Evolutionary conservation across 2,329 filamentous ascomycete species (phyloP), one percentile per base, ranked within the genome.

Genomic region (Venturia carpophila): DNA sequence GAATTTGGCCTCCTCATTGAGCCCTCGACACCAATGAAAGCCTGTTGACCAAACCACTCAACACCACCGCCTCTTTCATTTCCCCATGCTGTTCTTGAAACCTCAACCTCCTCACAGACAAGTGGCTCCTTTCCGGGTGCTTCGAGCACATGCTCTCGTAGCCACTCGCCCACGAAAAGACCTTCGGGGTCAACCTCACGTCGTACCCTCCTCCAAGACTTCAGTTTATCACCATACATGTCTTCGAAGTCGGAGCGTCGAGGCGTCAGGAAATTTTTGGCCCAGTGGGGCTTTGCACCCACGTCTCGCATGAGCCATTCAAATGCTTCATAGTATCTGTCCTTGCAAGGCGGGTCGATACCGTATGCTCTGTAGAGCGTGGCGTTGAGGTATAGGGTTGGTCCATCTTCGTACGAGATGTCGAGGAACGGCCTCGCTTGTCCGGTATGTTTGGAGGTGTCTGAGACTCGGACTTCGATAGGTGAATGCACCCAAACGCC

Each of bases 151-250:
- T 85, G 84, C 63, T 88, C 83, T 37, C 89, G 82, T 75, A 97
- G 91, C 93, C 93, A 99, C 61, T 92, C 87, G 1, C 93, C 93
- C 17, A 93, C 81, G 76, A 96, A 96, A 83, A 96, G 88, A 65
- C 91, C 91, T 67, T 92, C 85, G 0, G 89, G 88, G 72, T 96
- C 91, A 42, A 84, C 86, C 63, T 85, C 80, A 66, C 88, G 81
- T 64, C 92, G 82, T 7, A 95, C 81, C 37, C 80, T 78, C 49
- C 88, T 79, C 83, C 88, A 96, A 60, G 83, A 77, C 21, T 80
- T 76, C 66, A 95, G 79, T 60, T 87, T 79, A n/a, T 80, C 75
- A 49, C 87, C 87, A 73, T 94, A 95, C 74, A 90, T 85, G 1
- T 75, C 74, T 66, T 84, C 82, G 55, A 96, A 81, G 39, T 90